Conservation (phyloP, 2,329 filamentous ascomycete genomes). For the Pseudogymnoascus destructans region DNA sequence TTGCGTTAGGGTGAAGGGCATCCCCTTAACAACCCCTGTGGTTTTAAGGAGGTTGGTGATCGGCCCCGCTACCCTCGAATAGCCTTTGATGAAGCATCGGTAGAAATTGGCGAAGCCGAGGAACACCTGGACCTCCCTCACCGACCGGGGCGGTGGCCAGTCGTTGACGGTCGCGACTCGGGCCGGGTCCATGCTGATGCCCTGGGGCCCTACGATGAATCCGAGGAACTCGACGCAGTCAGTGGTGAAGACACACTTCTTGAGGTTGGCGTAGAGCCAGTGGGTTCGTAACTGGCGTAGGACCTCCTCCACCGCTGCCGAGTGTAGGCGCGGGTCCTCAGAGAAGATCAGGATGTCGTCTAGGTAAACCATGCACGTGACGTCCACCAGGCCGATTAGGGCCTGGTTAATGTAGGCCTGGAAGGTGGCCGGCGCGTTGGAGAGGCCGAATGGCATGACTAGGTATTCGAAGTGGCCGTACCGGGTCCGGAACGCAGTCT, state of each 20-base stretch:
- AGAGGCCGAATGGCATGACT: too few species aligned
- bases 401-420: constrained; percentile 11
- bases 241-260: constrained; percentile 15
- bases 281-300: neutral
- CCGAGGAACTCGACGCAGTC: constrained; percentile 15
- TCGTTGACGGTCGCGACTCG: constrained; percentile 13
- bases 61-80: constrained; percentile 14
- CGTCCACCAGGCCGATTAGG: neutral
- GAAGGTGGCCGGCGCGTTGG: too few species aligned
- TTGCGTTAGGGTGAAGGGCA: too few species aligned
- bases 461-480: too few species aligned
- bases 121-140: constrained; percentile 19
- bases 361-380: constrained; percentile 10
- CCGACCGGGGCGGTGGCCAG: constrained; percentile 12
- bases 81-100: constrained; percentile 23
- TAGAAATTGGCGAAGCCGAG: constrained; percentile 23
- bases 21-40: too few species aligned
- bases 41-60: neutral
- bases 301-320: neutral
- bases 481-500: too few species aligned
- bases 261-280: neutral
- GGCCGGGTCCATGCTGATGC: constrained; percentile 13
- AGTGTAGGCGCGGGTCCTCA: too few species aligned
- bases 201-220: constrained; percentile 11
- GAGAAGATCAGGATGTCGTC: constrained; percentile 14